Percentiles rank a stretch among this genome's conserved stretches.
Evolutionary conservation across 1,284 basidiomycete species (phyloP).

Genomic region (Tilletia setariae): DNA sequence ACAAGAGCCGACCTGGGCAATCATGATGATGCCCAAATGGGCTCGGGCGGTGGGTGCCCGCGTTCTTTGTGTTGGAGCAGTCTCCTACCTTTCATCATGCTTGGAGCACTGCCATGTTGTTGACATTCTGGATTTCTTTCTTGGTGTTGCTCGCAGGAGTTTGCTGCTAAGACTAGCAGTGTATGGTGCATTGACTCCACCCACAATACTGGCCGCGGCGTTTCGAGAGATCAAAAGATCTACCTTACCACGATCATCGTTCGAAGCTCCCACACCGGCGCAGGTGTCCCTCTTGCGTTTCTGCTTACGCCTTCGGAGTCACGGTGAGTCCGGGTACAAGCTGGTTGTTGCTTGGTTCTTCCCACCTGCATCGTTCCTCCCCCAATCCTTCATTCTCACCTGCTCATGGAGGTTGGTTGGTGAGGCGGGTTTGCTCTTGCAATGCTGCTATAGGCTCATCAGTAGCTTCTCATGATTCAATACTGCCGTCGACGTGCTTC

Average conservation of each 20-base stretch:
- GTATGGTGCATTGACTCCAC: neutral
- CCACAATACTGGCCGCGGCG: neutral
- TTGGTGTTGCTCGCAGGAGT: neutral
- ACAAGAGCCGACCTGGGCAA: too few relatives aligned
- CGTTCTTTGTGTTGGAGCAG: too few relatives aligned
- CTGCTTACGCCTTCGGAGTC: neutral
- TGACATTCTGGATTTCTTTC: neutral
- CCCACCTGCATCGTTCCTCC: neutral
- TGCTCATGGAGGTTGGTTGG: neutral
- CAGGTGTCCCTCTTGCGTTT: neutral
- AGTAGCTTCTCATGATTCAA: too few relatives aligned
- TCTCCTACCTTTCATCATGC: too few relatives aligned
- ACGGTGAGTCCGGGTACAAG: neutral
- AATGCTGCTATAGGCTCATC: too few relatives aligned
- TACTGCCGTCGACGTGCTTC: too few relatives aligned
- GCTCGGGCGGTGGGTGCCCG: neutral
- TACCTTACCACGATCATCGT: conserved; percentile 1
- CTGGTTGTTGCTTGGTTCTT: neutral
- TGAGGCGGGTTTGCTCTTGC: neutral
- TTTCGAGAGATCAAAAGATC: neutral
- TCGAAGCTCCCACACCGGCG: neutral
- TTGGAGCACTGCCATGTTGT: neutral
- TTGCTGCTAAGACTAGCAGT: neutral
- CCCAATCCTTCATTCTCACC: neutral
- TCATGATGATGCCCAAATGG: neutral